Evolutionary conservation across 371 early-diverging fungal genomes (phyloP).

Genomic region (Parasitella parasitica): DNA sequence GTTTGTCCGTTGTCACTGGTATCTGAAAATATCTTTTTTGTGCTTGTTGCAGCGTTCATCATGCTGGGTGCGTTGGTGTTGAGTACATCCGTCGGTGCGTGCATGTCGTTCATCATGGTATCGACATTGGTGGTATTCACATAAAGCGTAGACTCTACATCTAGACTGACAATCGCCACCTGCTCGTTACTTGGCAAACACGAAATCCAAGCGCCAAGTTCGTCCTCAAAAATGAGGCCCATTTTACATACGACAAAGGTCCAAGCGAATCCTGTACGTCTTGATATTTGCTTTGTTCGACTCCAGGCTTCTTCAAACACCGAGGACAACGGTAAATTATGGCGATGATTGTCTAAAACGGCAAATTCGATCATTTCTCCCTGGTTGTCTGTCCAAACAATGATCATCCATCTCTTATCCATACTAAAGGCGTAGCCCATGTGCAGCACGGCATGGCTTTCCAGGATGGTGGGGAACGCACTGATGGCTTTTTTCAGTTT

Average conservation of each 20-base stretch:
- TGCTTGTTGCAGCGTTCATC: slow-evolving; percentile 6
- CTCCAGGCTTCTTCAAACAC: slow-evolving; percentile 47
- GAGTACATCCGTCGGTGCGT: not conserved
- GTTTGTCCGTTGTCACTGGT: slow-evolving; percentile 39
- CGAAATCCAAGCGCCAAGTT: slow-evolving; percentile 46
- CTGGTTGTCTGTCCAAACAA: slow-evolving; percentile 62
- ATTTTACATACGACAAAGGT: slow-evolving; percentile 49
- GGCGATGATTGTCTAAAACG: slow-evolving; percentile 15
- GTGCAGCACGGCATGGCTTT: slow-evolving; percentile 46
- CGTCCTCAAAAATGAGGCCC: slow-evolving; percentile 45
- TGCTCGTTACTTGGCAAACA: slow-evolving; percentile 31
- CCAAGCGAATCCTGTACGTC: slow-evolving; percentile 37
- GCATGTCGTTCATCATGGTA: not conserved
- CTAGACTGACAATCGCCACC: slow-evolving; percentile 49
- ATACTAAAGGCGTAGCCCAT: slow-evolving; percentile 59
- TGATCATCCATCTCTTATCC: slow-evolving; percentile 55
- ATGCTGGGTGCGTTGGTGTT: not conserved
- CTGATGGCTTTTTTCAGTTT: slow-evolving; percentile 34
- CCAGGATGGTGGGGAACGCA: slow-evolving; percentile 30
- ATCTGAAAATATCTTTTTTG: slow-evolving; percentile 10
- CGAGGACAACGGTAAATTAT: not conserved
- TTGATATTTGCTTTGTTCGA: slow-evolving; percentile 31
- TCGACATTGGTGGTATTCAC: slow-evolving; percentile 10
- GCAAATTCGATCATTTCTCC: slow-evolving; percentile 57
- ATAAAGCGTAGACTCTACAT: slow-evolving; percentile 49